These are phyloP conservation scores for Dactylonectria macrodidyma DNA, from an alignment of 2,329 filamentous ascomycete genomes.

Conservation along the genomic window DNA sequence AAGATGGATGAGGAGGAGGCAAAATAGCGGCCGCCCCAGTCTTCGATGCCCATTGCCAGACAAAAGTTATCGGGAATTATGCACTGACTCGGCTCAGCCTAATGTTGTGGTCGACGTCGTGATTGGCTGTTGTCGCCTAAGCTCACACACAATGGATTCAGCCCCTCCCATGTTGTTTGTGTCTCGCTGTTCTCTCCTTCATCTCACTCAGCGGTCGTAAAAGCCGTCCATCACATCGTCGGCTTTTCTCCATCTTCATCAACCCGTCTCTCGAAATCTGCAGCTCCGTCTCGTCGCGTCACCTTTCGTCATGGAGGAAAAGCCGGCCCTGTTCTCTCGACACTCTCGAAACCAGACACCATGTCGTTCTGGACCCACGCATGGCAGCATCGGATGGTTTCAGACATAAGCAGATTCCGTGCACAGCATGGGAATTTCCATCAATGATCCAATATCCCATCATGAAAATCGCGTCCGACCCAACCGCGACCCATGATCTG, in stretches of 20 bases:
- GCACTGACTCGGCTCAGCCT: background rate
- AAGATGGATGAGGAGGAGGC: background rate
- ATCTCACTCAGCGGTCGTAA: slow-evolving; percentile 6
- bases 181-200: background rate
- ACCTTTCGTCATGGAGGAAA: background rate
- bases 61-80: background rate
- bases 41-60: background rate
- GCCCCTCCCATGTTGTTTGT: slow-evolving; percentile 1
- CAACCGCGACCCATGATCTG: background rate
- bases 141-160: slow-evolving; percentile 9
- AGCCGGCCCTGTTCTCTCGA: background rate
- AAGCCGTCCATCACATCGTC: background rate
- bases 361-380: background rate
- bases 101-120: background rate
- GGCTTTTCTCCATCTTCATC: background rate
- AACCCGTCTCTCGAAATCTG: background rate
- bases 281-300: background rate
- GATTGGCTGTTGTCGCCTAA: slow-evolving; percentile 1
- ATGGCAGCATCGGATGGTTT: background rate
- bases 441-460: background rate
- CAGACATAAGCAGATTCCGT: background rate
- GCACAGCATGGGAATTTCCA: background rate
- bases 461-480: background rate
- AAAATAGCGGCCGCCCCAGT: background rate
- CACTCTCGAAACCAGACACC: background rate